Conservation (phyloP, 768 basidiomycete genomes). For the Fomitopsis serialis region DNA sequence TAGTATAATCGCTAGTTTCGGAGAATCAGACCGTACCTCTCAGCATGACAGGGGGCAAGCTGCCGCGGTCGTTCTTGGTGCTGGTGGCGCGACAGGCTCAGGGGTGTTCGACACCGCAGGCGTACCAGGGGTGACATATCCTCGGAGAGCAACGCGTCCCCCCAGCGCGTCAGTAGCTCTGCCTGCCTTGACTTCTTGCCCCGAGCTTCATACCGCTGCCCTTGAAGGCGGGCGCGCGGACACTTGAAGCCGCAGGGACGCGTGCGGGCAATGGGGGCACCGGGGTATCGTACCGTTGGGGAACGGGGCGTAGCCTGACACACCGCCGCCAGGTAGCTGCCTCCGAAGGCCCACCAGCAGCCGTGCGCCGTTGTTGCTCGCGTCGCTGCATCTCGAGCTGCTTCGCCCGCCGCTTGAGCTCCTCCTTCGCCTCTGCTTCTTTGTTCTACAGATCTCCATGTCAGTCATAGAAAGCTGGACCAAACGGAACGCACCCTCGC, state of each 20-base stretch:
- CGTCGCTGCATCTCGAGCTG: constrained; percentile 97
- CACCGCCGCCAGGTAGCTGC: constrained; percentile 64
- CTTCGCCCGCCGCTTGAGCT: constrained; percentile 95
- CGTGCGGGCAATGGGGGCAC: constrained; percentile 39
- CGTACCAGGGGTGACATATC: constrained; percentile 48
- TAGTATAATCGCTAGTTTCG: neutral
- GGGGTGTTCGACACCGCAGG: constrained; percentile 45
- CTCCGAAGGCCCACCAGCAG: constrained; percentile 41
- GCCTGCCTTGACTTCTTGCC: constrained; percentile 88
- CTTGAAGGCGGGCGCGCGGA: constrained; percentile 84
- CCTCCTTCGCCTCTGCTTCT: constrained; percentile 98
- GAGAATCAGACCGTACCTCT: constrained; percentile 48
- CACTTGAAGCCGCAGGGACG: constrained; percentile 42
- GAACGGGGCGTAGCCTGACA: constrained; percentile 68
- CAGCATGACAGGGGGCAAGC: constrained; percentile 70
- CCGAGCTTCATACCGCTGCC: constrained; percentile 95
- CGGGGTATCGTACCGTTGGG: constrained; percentile 64
- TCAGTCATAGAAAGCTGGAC: neutral
- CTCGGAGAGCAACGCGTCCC: constrained; percentile 57
- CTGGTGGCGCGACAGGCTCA: constrained; percentile 32
- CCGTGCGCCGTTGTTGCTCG: constrained; percentile 82
- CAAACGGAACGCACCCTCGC: constrained; percentile 57
- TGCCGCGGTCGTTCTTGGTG: constrained; percentile 51
- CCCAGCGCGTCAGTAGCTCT: constrained; percentile 86
- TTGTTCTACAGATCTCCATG: constrained; percentile 62